phyloP scores from a whole-genome alignment of 176 grass and related monocot species.

The Triticum turgidum region DNA sequence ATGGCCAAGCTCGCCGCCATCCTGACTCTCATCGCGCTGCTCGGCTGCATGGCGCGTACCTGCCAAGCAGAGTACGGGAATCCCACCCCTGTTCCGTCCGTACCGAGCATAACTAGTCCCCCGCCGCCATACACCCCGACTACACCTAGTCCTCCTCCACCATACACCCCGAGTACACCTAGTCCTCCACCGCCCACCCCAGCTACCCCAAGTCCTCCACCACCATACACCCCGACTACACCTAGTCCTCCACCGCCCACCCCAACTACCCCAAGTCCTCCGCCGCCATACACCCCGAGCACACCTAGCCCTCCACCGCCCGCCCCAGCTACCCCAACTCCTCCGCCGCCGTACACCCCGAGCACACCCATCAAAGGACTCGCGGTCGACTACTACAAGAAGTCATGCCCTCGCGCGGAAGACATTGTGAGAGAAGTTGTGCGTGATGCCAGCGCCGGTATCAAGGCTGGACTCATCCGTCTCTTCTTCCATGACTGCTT shows the following conservation, averaged over 20 bases:
- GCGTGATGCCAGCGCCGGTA: background rate
- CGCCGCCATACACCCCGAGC: too few species aligned
- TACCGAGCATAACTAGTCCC: background rate
- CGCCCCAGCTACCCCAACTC: too few species aligned
- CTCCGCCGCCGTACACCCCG: too few species aligned
- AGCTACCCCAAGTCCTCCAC: too few species aligned
- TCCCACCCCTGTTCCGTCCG: background rate
- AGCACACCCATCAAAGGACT: background rate
- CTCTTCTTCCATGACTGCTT: conserved; percentile 91
- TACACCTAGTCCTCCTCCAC: too few species aligned
- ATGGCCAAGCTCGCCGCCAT: background rate
- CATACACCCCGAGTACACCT: too few species aligned
- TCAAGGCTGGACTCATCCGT: conserved; percentile 43
- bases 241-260: too few species aligned
- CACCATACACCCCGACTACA: too few species aligned
- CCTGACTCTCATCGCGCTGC: background rate
- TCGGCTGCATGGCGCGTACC: background rate
- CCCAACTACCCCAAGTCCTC: too few species aligned
- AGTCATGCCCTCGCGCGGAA: background rate
- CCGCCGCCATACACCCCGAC: too few species aligned
- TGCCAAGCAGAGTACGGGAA: background rate
- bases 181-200: too few species aligned
- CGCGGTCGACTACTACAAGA: background rate
- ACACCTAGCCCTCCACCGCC: background rate
- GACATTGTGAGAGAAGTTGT: background rate